Percentiles rank a stretch among this genome's conserved stretches.
Evolutionary conservation across 441 rosid genomes (phyloP).

Genomic region (Melastoma candidum): DNA sequence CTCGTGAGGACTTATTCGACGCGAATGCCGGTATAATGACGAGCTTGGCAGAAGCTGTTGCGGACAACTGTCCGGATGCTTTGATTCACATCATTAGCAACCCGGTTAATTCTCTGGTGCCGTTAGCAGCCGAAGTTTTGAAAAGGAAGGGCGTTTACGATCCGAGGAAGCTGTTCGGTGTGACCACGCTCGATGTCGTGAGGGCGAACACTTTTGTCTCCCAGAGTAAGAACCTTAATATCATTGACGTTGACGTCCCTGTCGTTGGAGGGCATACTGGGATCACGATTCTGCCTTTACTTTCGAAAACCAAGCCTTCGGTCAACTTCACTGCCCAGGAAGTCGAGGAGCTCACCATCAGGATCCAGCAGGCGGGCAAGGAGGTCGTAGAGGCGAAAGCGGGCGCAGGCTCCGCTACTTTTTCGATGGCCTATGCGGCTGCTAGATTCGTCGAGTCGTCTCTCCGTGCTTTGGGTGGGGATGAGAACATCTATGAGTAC

Average conservation of each 20-base stretch:
- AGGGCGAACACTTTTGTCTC: conserved; percentile 94
- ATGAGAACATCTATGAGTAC: conserved; percentile 83
- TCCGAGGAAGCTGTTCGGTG: conserved; percentile 89
- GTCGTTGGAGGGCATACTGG: conserved; percentile 97
- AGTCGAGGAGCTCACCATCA: conserved; percentile 55
- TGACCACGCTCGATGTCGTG: conserved; percentile 89
- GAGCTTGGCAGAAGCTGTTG: conserved; percentile 71
- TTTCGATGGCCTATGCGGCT: conserved; percentile 96
- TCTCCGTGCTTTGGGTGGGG: conserved; percentile 92
- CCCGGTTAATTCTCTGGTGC: conserved; percentile 90
- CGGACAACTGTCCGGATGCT: conserved; percentile 89
- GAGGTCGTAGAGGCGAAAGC: conserved; percentile 99
- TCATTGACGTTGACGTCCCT: conserved; percentile 88
- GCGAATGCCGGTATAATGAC: conserved; percentile 82
- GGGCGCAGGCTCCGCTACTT: conserved; percentile 92
- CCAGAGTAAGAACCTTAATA: conserved; percentile 77
- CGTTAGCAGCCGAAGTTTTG: conserved; percentile 88
- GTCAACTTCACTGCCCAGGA: conserved; percentile 72
- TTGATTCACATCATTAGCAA: conserved; percentile 91
- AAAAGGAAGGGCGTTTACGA: conserved; percentile 81
- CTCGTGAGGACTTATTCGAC: conserved; percentile 94
- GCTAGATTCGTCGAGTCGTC: conserved; percentile 97
- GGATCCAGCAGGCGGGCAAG: conserved; percentile 95
- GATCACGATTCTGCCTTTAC: conserved; percentile 73
- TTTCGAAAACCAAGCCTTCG: conserved; percentile 73